phyloP scores from a whole-genome alignment of 441 rosid species.

The Manihot esculenta region DNA sequence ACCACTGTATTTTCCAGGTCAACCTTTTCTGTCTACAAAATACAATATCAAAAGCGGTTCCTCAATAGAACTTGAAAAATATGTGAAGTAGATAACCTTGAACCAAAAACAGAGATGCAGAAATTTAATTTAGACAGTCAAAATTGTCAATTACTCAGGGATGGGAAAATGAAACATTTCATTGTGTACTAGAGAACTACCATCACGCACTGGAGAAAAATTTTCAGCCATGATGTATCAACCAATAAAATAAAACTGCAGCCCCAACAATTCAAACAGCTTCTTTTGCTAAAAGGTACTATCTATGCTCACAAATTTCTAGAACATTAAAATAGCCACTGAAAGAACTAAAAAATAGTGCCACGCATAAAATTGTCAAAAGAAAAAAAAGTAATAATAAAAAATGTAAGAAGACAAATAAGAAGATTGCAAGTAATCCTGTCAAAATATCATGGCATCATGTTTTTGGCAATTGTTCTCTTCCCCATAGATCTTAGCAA shows the following conservation, averaged over 20 bases:
- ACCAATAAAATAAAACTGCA: not conserved
- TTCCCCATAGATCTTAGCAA: not conserved
- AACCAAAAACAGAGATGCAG: not conserved
- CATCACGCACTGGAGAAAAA: not conserved
- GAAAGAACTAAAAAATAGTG: too few relatives aligned
- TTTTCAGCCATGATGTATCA: not conserved
- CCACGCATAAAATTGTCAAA: not conserved
- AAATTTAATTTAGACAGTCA: not conserved
- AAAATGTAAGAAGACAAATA: not conserved
- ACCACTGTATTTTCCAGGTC: conserved; percentile 96
- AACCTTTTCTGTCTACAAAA: conserved; percentile 86
- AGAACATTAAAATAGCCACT: not conserved
- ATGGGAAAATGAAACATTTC: too few relatives aligned
- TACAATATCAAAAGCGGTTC: conserved; percentile 21
- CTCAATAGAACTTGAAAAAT: conserved; percentile 25
- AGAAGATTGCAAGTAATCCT: not conserved
- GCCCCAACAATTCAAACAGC: not conserved
- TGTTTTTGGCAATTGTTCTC: not conserved
- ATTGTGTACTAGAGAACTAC: too few relatives aligned
- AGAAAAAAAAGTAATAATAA: not conserved
- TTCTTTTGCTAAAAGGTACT: not conserved
- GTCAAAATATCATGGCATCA: not conserved
- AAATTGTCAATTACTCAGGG: not conserved
- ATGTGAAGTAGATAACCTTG: not conserved
- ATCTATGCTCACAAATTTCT: not conserved